Conservation (phyloP, 495 filamentous ascomycete genomes). For the Cudoniella acicularis region DNA sequence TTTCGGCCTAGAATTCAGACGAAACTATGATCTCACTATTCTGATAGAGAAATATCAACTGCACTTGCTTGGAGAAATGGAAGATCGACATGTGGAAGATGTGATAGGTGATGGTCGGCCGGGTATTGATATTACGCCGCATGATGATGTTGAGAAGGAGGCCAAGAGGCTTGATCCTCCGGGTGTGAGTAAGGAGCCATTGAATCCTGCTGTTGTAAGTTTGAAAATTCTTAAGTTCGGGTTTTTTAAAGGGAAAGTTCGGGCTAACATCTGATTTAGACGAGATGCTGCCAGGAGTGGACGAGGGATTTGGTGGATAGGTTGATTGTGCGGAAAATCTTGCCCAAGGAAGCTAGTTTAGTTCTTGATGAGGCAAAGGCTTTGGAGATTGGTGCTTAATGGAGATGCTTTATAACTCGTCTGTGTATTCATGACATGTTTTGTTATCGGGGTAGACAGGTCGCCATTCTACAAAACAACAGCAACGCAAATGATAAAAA, state of each 20-base stretch:
- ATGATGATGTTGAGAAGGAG: slow-evolving; percentile 6
- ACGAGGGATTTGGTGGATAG: slow-evolving; percentile 5
- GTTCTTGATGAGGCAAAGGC: slow-evolving; percentile 4
- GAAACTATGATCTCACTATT: neutral
- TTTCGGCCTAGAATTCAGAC: slow-evolving; percentile 8
- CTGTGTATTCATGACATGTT: too few species aligned
- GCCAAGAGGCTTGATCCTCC: slow-evolving; percentile 6
- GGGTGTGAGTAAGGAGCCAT: slow-evolving; percentile 4
- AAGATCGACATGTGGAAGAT: neutral
- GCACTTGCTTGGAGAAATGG: neutral
- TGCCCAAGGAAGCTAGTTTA: neutral
- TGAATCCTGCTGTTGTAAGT: slow-evolving; percentile 7
- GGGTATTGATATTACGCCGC: neutral
- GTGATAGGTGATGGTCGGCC: neutral
- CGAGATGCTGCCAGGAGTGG: slow-evolving; percentile 9
- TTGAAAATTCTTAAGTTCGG: neutral
- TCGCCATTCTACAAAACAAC: too few species aligned
- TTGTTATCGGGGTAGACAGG: too few species aligned
- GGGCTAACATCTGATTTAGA: neutral
- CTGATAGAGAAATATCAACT: neutral
- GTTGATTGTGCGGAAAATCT: neutral
- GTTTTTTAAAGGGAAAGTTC: too few species aligned
- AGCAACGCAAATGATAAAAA: too few species aligned
- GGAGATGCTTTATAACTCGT: too few species aligned
- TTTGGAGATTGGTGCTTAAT: neutral